Evolutionary conservation across 2,329 filamentous ascomycete genomes (phyloP).

Genomic region (Thermoascus crustaceus): DNA sequence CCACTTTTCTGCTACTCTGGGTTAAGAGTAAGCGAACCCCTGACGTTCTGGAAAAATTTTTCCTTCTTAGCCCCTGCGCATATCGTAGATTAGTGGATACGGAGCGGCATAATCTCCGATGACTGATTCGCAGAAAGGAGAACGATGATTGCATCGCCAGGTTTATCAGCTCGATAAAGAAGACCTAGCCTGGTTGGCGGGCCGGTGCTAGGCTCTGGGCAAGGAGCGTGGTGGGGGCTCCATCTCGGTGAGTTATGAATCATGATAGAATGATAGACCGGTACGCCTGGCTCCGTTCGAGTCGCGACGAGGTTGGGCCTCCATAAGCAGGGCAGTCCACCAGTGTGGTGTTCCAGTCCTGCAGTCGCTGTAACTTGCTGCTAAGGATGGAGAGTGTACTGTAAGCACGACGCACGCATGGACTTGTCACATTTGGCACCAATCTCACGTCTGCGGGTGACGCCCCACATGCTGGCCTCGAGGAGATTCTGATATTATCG

Average conservation of each 20-base stretch:
- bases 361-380: neutral
- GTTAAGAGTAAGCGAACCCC: constrained; percentile 10
- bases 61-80: constrained; percentile 7
- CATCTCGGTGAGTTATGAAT: neutral
- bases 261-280: no score
- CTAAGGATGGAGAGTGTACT: neutral
- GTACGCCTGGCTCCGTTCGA: no score
- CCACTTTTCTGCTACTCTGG: constrained; percentile 5
- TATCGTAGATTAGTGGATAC: constrained; percentile 13
- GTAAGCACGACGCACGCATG: neutral
- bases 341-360: no score
- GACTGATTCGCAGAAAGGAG: neutral
- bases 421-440: constrained; percentile 3
- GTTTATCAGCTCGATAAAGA: constrained; percentile 1
- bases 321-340: no score
- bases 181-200: neutral
- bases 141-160: constrained; percentile 1
- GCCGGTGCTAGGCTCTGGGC: neutral
- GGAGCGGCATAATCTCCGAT: constrained; percentile 5
- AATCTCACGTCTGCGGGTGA: neutral
- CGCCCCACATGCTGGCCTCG: neutral
- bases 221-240: neutral
- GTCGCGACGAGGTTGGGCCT: no score
- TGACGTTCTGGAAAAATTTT: constrained; percentile 16
- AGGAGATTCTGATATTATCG: neutral